Evolutionary conservation across 78 protist genomes (phyloP), one percentile per base, ranked within the genome.

Genomic region (Dictyostelium firmibasis): DNA sequence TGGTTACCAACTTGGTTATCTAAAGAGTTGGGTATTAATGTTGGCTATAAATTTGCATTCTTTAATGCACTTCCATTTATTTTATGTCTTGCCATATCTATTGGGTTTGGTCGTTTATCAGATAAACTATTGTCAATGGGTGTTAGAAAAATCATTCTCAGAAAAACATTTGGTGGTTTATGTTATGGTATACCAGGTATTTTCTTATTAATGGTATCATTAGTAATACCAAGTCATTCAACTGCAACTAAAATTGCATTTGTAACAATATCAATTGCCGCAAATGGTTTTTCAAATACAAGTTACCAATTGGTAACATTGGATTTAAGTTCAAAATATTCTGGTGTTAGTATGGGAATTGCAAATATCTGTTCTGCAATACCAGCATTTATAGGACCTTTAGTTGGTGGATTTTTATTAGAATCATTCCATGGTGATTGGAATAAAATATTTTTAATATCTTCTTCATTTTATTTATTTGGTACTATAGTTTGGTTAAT

Each of bases 1-100:
- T 89, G 94, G 94, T 81, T 44, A 18, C 94, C 94, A 81, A 70
- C 94, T 4, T 86, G 85, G 84, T 23, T 86, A 47, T 11, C 47
- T 7, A 53, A 35, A 31, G 67, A 36, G 23, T 23, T 62, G 16
- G 78, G 78, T 31, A 23, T 38, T 3, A 38, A 9, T 38, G 50
- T 35, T 50, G 94, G 94, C 11, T 25, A 18, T 38, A 44, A 7
- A 29, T 76, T 81, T 43, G 62, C 94, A 1, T 81, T 79, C 57
- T 81, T 69, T 27, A 89, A 53, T 14, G 81, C 67, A 11, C 31
- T 89, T 7, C 94, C 94, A 29, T 89, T 79, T 70, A 50, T 81
- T n/a, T 25, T 78, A 29, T 41, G 82, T 8, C 81, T 89, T 53
- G 16, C 25, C 4, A 35, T 43, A 3, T n/a, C 94, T 3, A 74